Percentiles rank a stretch among this genome's conserved stretches.
These are phyloP conservation scores for Seiridium unicorne DNA, from an alignment of 2,329 filamentous ascomycete species.

Conservation along the genomic window DNA sequence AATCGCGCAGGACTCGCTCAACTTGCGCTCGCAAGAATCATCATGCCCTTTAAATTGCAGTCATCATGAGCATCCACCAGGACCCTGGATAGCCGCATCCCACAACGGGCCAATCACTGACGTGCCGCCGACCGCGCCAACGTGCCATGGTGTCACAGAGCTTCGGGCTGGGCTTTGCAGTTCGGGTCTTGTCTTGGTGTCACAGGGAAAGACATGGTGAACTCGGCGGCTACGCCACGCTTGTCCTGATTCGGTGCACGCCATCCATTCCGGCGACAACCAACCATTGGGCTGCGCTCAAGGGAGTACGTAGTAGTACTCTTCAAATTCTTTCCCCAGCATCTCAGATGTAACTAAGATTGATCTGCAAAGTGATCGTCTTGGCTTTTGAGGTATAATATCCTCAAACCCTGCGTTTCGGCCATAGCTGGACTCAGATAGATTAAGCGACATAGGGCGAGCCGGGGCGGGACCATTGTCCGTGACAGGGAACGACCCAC, in stretches of 20 bases:
- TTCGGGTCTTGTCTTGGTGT: not conserved
- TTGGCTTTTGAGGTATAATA: not conserved
- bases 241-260: not conserved
- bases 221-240: not conserved
- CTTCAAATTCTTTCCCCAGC: not conserved
- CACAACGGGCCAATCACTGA: not conserved
- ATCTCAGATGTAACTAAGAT: not conserved
- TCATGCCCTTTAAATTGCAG: not conserved
- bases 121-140: not conserved
- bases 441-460: not conserved
- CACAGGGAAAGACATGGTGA: not conserved
- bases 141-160: too few species aligned
- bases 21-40: not conserved
- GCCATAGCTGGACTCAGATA: not conserved
- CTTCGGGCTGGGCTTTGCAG: not conserved
- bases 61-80: not conserved
- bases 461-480: not conserved
- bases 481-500: not conserved
- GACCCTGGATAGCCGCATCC: constrained; percentile 10
- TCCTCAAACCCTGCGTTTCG: not conserved
- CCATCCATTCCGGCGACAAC: too few species aligned
- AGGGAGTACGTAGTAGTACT: not conserved
- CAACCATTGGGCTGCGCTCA: too few species aligned
- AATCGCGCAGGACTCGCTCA: not conserved
- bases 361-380: not conserved